Percentiles rank a stretch among this genome's conserved stretches.
These are phyloP conservation scores for Penicillium janthinellum DNA, from an alignment of 2,329 filamentous ascomycete genomes.

Conservation along the genomic window DNA sequence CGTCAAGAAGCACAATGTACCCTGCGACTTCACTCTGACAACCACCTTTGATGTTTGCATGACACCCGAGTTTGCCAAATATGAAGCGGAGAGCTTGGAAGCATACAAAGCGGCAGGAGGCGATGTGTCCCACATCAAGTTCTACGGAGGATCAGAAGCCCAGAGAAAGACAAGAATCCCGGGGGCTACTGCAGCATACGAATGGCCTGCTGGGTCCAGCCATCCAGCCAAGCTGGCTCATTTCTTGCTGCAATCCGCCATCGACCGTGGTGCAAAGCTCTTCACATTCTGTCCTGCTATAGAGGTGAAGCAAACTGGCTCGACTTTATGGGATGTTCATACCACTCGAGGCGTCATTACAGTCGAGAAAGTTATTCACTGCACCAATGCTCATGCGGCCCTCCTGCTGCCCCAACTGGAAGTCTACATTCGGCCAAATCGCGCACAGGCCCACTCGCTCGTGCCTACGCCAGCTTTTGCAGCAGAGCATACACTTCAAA, in stretches of 20 bases:
- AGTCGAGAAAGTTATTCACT: constrained; percentile 25
- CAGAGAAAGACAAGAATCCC: constrained; percentile 40
- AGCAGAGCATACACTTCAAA: constrained; percentile 36
- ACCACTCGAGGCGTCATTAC: constrained; percentile 22
- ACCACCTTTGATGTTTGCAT: constrained; percentile 54
- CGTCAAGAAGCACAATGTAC: constrained; percentile 44
- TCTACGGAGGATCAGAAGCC: constrained; percentile 46
- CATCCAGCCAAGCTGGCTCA: constrained; percentile 55
- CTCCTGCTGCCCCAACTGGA: constrained; percentile 23
- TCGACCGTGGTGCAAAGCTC: constrained; percentile 43
- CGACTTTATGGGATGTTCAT: constrained; percentile 20
- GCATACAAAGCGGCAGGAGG: constrained; percentile 48
- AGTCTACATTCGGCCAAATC: constrained; percentile 45
- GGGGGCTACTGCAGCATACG: constrained; percentile 50
- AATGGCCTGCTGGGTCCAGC: constrained; percentile 54
- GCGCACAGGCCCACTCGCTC: constrained; percentile 50
- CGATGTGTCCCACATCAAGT: constrained; percentile 47
- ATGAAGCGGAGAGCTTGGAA: constrained; percentile 45
- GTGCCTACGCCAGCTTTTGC: constrained; percentile 44
- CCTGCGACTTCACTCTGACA: constrained; percentile 51
- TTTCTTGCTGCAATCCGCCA: constrained; percentile 46
- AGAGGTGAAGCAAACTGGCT: constrained; percentile 22
- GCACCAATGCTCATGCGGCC: constrained; percentile 30
- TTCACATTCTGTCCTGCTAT: constrained; percentile 50
- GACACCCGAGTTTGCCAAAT: constrained; percentile 50